These are phyloP conservation scores for Xylariaceae sp. DNA, from an alignment of 2,329 filamentous ascomycete genomes.

Conservation along the genomic window DNA sequence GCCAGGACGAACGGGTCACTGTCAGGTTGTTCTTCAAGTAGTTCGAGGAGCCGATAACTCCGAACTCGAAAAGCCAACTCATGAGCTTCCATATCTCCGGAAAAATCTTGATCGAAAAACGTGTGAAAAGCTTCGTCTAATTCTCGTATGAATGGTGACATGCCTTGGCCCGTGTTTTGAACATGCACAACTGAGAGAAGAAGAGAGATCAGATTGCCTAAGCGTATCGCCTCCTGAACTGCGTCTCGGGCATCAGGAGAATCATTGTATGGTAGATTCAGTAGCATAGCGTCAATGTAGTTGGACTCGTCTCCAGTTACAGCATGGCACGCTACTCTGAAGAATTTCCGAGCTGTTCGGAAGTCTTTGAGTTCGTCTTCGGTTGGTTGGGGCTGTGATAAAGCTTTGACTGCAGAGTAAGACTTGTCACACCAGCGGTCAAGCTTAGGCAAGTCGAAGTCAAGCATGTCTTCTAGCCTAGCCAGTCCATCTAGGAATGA, in stretches of 20 bases:
- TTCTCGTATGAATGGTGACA: slow-evolving; percentile 18
- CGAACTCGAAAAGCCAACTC: slow-evolving; percentile 25
- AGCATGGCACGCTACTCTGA: slow-evolving; percentile 17
- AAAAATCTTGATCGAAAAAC: slow-evolving; percentile 11
- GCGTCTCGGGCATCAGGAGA: slow-evolving; percentile 8
- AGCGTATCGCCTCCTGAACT: slow-evolving; percentile 15
- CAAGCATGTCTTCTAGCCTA: slow-evolving; percentile 23
- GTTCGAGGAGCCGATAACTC: slow-evolving; percentile 18
- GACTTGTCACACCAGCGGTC: slow-evolving; percentile 21
- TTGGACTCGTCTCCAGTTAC: slow-evolving; percentile 12
- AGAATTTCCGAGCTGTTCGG: slow-evolving; percentile 11
- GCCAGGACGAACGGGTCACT: slow-evolving; percentile 18
- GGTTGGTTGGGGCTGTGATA: slow-evolving; percentile 12
- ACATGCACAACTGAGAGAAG: slow-evolving; percentile 19
- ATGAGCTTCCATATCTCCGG: slow-evolving; percentile 7
- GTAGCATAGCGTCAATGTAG: slow-evolving; percentile 18
- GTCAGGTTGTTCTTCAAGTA: slow-evolving; percentile 10
- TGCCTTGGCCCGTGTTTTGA: slow-evolving; percentile 4
- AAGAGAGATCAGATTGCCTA: slow-evolving; percentile 26
- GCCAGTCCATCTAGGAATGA: slow-evolving; percentile 18
- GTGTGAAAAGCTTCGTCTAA: slow-evolving; percentile 23
- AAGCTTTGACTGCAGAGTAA: slow-evolving; percentile 15
- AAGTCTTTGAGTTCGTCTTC: slow-evolving; percentile 15
- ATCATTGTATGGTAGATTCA: slow-evolving; percentile 14
- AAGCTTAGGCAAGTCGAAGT: slow-evolving; percentile 27